Evolutionary conservation across 2,329 filamentous ascomycete species (phyloP).

Genomic region (Penicillium sp.): DNA sequence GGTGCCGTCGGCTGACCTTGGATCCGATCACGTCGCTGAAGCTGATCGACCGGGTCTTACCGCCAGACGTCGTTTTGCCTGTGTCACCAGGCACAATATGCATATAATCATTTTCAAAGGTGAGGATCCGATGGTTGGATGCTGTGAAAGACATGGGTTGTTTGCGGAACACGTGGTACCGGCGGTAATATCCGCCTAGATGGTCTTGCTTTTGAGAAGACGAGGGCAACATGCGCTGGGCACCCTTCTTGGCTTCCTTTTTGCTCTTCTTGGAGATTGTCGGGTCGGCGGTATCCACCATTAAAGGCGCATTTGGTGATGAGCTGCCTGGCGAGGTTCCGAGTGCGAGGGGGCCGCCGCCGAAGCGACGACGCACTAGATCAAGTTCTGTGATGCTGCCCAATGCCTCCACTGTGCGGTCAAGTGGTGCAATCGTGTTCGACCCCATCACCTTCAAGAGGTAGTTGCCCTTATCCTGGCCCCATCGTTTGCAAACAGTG

Average conservation of each 20-base stretch:
- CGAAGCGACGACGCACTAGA: conserved; percentile 54
- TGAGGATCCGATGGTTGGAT: conserved; percentile 52
- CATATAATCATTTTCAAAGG: conserved; percentile 58
- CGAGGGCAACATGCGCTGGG: conserved; percentile 37
- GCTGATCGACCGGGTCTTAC: conserved; percentile 54
- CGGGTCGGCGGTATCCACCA: conserved; percentile 39
- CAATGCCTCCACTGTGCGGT: conserved; percentile 57
- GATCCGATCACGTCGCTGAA: conserved; percentile 57
- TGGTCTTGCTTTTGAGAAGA: conserved; percentile 43
- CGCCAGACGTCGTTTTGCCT: conserved; percentile 47
- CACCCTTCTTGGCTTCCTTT: conserved; percentile 36
- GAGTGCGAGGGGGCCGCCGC: conserved; percentile 49
- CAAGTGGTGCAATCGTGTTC: conserved; percentile 54
- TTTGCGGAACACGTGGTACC: conserved; percentile 56
- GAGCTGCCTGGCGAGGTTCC: conserved; percentile 53
- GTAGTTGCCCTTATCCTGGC: conserved; percentile 56
- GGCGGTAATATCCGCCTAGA: conserved; percentile 47
- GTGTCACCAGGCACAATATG: conserved; percentile 53
- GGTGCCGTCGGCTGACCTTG: conserved; percentile 57
- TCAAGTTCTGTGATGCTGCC: conserved; percentile 54
- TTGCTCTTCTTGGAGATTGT: conserved; percentile 26
- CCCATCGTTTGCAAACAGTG: conserved; percentile 53
- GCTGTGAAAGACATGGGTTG: conserved; percentile 58
- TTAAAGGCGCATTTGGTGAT: conserved; percentile 56
- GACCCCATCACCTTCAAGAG: conserved; percentile 56